phyloP scores from a whole-genome alignment of 1,139 yeast genomes.

The Torulaspora globosa region DNA sequence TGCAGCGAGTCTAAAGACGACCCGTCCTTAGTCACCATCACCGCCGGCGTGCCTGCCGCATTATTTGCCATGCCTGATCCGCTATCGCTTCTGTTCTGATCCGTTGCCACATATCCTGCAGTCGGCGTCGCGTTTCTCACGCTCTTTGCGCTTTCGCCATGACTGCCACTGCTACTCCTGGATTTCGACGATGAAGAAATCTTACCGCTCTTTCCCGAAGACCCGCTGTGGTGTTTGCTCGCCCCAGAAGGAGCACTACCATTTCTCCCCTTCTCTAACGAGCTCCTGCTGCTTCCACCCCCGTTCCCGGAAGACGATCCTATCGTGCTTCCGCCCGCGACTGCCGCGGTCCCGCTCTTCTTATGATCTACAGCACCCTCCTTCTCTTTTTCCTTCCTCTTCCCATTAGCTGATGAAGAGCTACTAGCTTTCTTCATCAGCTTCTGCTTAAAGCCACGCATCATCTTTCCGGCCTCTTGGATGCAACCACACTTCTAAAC shows the following conservation, averaged over 20 bases:
- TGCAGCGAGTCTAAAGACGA: conserved; percentile 1
- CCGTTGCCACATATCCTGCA: not conserved
- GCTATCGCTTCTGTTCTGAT: not conserved
- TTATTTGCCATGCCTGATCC: not conserved
- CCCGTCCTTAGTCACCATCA: conserved; percentile 10
- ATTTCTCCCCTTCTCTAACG: conserved; percentile 4
- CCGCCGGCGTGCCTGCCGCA: conserved; percentile 12
- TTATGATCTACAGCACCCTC: conserved; percentile 9
- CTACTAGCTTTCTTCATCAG: conserved; percentile 37
- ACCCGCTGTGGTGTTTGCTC: conserved; percentile 7
- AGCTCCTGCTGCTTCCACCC: conserved; percentile 5
- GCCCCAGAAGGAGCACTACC: conserved; percentile 1
- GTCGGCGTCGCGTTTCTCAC: conserved; percentile 16
- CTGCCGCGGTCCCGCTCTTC: conserved; percentile 12
- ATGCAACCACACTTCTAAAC: not conserved
- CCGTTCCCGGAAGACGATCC: conserved; percentile 4
- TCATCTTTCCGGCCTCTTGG: conserved; percentile 36
- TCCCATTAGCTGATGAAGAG: conserved; percentile 26
- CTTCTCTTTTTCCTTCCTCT: conserved; percentile 30
- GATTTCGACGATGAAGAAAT: conserved; percentile 16
- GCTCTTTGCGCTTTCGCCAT: conserved; percentile 1
- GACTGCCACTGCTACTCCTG: conserved; percentile 12
- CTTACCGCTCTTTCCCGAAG: conserved; percentile 4
- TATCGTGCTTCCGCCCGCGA: conserved; percentile 3
- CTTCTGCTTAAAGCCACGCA: conserved; percentile 47